phyloP scores from a whole-genome alignment of 2,329 filamentous ascomycete genomes.

The Trichoderma semiorbis region DNA sequence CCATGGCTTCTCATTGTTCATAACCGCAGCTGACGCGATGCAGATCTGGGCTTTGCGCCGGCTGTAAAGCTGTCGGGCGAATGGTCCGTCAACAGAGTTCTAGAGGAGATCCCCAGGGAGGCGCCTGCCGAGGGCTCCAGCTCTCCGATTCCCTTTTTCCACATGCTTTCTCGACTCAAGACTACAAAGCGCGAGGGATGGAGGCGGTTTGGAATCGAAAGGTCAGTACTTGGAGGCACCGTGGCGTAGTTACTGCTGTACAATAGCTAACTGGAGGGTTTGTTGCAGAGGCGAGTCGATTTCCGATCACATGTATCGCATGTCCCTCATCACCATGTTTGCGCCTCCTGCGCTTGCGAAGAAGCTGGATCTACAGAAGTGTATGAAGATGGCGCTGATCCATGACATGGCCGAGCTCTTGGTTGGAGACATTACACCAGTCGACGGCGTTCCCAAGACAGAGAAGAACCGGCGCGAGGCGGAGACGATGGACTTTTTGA shows the following conservation, averaged over 20 bases:
- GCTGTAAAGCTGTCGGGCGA: constrained; percentile 41
- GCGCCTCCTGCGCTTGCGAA: constrained; percentile 71
- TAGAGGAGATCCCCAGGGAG: constrained; percentile 57
- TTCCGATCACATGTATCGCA: constrained; percentile 98
- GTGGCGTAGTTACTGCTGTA: not conserved
- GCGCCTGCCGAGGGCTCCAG: constrained; percentile 56
- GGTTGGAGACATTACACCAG: constrained; percentile 94
- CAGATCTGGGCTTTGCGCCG: constrained; percentile 34
- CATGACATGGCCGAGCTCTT: constrained; percentile 97
- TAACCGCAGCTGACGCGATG: not conserved
- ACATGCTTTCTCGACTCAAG: constrained; percentile 90
- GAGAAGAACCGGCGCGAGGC: constrained; percentile 89
- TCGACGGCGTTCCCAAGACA: constrained; percentile 76
- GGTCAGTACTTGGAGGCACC: constrained; percentile 36
- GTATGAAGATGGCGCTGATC: constrained; percentile 91
- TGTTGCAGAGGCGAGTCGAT: constrained; percentile 74
- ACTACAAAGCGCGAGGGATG: constrained; percentile 95
- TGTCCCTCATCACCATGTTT: constrained; percentile 94
- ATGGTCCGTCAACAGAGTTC: constrained; percentile 60
- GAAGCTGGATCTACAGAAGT: constrained; percentile 72
- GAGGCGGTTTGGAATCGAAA: constrained; percentile 76
- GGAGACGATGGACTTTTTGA: constrained; percentile 89
- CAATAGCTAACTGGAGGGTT: not conserved
- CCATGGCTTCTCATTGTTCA: not conserved
- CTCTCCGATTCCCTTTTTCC: constrained; percentile 88